These are phyloP conservation scores for Blastobotrys americana DNA, from an alignment of 805 yeast species.

Conservation along the genomic window DNA sequence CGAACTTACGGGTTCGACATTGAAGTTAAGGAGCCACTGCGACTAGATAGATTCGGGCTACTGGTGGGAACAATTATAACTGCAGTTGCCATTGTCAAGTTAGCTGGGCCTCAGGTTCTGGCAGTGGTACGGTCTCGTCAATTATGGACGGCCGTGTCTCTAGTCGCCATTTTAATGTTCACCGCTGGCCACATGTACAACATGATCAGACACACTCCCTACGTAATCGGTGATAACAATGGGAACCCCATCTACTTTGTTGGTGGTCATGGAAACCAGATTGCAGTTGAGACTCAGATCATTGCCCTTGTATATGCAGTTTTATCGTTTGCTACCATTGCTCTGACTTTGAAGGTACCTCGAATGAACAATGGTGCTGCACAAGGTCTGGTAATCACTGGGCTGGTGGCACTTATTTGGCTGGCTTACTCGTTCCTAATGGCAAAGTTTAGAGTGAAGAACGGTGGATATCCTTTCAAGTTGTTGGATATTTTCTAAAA, in stretches of 20 bases:
- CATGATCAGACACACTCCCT: constrained; percentile 64
- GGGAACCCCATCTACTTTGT: constrained; percentile 47
- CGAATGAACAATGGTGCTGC: constrained; percentile 38
- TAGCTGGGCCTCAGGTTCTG: constrained; percentile 30
- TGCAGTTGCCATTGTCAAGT: constrained; percentile 8
- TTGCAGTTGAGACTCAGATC: constrained; percentile 85
- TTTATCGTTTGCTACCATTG: constrained; percentile 52
- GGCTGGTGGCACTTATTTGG: constrained; percentile 41
- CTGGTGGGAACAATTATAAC: constrained; percentile 14
- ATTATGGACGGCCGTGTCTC: constrained; percentile 65
- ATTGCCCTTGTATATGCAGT: constrained; percentile 66
- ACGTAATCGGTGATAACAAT: constrained; percentile 37
- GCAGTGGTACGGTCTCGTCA: constrained; percentile 43
- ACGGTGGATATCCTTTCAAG: constrained; percentile 67
- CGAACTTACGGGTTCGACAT: constrained; percentile 22
- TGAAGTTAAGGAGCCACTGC: constrained; percentile 29
- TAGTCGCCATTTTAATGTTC: constrained; percentile 62
- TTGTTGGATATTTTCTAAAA: constrained; percentile 35
- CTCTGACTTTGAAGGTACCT: constrained; percentile 54
- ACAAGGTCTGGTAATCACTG: constrained; percentile 43
- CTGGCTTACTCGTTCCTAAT: constrained; percentile 58
- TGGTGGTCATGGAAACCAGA: constrained; percentile 67
- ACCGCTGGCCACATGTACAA: constrained; percentile 92
- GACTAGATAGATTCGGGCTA: constrained; percentile 19
- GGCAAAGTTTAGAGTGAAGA: constrained; percentile 61